Base-by-base conservation (phyloP, 129 eudicot species). In the Flaveria trinervia region DNA sequence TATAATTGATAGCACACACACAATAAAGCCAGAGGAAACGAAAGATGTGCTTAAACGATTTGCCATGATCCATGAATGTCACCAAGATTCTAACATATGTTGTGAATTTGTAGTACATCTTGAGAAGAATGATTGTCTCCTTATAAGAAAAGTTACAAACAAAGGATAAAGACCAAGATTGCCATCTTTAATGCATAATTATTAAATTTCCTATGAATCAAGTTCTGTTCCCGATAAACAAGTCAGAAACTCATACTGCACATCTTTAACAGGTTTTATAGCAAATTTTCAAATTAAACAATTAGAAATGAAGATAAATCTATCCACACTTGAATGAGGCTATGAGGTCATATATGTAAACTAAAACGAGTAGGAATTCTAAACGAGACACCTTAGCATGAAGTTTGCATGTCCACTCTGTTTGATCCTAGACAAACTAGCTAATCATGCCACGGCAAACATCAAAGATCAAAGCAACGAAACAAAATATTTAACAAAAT, bases 311-410 rank as follows among this genome's bases (percentile, higher is more conserved):
- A 36, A 39, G 9, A 30, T 17, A 43, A 41, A 20, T 18, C 43
- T 11, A 68, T 43, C 10, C 51, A n/a, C 13, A 16, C 50, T 15
- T 65, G 15, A 30, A 36, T 65, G 71, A 39, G 71, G 26, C 12
- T 11, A 64, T 64, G 69, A 28, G 69, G 46, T 11, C 71, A 33
- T 65, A 17, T 65, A n/a, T 36, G 68, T 61, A 43, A 68, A 43
- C 72, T 18, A 68, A 41, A 28, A 28, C 4, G 20, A 28, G 14
- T 11, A 18, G 2, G 11, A 68, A 5, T 18, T 68, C 72, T 68
- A 43, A 43, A 18, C 3, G n/a, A 44, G 72, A 68, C 54, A 44
- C 33, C 15, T 20, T 43, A 9, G 72, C n/a, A 43, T 5, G 18
- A 68, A 18, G 1, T 18, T 68, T 39, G 69, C 54, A 17, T 3